Base-by-base conservation (phyloP, 1,139 yeast species). In the Martiniozyma asiatica region DNA sequence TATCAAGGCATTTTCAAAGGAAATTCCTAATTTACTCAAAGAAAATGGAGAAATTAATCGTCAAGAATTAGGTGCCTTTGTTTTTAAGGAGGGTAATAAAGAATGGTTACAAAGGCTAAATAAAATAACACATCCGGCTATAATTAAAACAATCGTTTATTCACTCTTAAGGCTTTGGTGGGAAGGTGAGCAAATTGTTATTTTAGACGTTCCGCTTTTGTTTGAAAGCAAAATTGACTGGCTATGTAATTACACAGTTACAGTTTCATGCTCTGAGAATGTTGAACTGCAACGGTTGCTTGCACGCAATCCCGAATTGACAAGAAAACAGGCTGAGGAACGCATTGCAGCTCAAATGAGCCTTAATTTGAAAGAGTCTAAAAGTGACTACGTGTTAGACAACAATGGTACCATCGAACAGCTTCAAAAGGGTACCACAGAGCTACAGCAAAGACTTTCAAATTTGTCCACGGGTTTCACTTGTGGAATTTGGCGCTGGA, bases 111-210 rank as follows among this genome's bases (percentile, higher is more conserved):
- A 57, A 31, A 60, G 55, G 15, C 59, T 92, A 39, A 92, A 92
- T 51, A 52, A 67, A 6, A 75, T 89, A 12, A 82, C 87, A 1
- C 99, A 92, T 49, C 96, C 97, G 0, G 93, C 87, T 4, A 89
- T 92, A 2, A 68, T 84, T 31, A 59, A 59, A 40, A 79, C 72
- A 35, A 84, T 87, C 46, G 53, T 70, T 6, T 57, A 65, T 53
- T 73, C 68, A 43, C 58, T 84, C 1, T 29, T 78, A 2, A 38
- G 43, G 33, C 72, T 73, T n/a, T 87, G 84, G 62, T 17, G 68
- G 9, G 31, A 41, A 10, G 69, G 48, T 34, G 52, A 48, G 57
- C 53, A 61, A 11, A 45, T 84, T 47, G 85, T 87, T 10, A 59
- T 92, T 0, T 56, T 89, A 35, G 99, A 92, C 47, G 89, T 89